Base-by-base conservation (phyloP, 768 basidiomycete species). In the Podaxis rugospora region DNA sequence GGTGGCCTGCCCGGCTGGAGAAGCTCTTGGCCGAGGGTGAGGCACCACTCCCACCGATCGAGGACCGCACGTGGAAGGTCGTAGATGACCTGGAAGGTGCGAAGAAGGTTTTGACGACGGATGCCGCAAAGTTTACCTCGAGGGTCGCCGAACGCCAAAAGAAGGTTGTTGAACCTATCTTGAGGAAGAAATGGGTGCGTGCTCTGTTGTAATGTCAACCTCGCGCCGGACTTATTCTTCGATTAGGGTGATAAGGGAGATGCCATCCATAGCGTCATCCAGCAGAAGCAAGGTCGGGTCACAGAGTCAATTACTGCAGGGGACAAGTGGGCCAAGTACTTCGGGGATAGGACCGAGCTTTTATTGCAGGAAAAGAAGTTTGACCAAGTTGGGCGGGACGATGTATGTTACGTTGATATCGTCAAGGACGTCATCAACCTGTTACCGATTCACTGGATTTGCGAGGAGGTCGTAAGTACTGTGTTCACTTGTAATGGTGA, bases 391-490 rank as follows among this genome's bases (percentile, higher is more conserved):
- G 74, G 70, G 4, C 63, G 69, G 14, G 51, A 57, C 14, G 58
- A 63, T 16, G 72, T 64, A 35, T 76, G 70, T 53, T 61, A 49
- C 16, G 69, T 90, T 21, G 87, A 92, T 67, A 78, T 91, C 39
- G 80, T 90, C 5, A 75, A 75, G 44, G 86, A 91, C 64, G 88
- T 91, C 21, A 80, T 88, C 66, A 87, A 90, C 63, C 67, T 78
- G 27, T 61, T 88, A 40, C 83, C 89, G 0, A 69, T 87, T 4
- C 77, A 82, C 61, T 91, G 86, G 87, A 76, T 86, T 28, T 79
- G 80, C 9, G 75, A 81, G 35, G 68, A 82, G 56, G 72, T 89
- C 60, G 89, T 89, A 62, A 64, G 86, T 73, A 36, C 52, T 56
- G 14, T 3, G 14, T 13, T 36, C 37, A 39, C 47, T 21, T 18